A percentile compares a stretch with the other conserved stretches of the same genome.
Conservation (phyloP, 2,329 filamentous ascomycete species). For the Aureobasidium sp. region DNA sequence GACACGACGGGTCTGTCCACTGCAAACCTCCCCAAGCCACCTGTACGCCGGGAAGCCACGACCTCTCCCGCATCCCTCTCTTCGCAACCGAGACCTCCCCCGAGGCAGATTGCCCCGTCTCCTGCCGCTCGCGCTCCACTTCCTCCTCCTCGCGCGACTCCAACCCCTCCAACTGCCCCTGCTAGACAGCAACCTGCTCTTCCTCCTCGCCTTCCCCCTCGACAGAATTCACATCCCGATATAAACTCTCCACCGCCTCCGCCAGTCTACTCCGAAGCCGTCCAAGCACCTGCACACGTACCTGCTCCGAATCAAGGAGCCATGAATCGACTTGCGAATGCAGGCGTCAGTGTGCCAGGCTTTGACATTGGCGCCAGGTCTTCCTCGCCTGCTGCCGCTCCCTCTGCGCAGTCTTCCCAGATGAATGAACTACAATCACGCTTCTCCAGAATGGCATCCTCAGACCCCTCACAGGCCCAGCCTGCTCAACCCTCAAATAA, state of each 20-base stretch:
- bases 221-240: slow-evolving; percentile 50
- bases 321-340: slow-evolving; percentile 58
- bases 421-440: slow-evolving; percentile 62
- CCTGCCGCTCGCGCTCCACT: slow-evolving; percentile 15
- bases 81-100: slow-evolving; percentile 17
- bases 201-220: slow-evolving; percentile 65
- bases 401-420: slow-evolving; percentile 34
- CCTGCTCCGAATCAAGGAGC: slow-evolving; percentile 47
- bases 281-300: slow-evolving; percentile 22
- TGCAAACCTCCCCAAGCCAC: slow-evolving; percentile 63
- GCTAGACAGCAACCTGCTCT: slow-evolving; percentile 46
- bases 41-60: slow-evolving; percentile 44
- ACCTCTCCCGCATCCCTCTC: slow-evolving; percentile 19
- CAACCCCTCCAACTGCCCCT: slow-evolving; percentile 20
- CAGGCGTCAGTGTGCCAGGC: slow-evolving; percentile 71
- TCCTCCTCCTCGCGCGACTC: slow-evolving; percentile 23
- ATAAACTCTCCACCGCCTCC: slow-evolving; percentile 40
- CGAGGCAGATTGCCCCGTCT: slow-evolving; percentile 23
- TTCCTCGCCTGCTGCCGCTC: slow-evolving; percentile 23
- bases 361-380: slow-evolving; percentile 59
- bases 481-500: slow-evolving; percentile 4
- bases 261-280: slow-evolving; percentile 42
- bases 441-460: slow-evolving; percentile 43
- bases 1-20: slow-evolving; percentile 68
- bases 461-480: slow-evolving; percentile 21